Evolutionary conservation across 164 flowering plant species (phyloP).

Genomic region (Paratinospora sagittata): DNA sequence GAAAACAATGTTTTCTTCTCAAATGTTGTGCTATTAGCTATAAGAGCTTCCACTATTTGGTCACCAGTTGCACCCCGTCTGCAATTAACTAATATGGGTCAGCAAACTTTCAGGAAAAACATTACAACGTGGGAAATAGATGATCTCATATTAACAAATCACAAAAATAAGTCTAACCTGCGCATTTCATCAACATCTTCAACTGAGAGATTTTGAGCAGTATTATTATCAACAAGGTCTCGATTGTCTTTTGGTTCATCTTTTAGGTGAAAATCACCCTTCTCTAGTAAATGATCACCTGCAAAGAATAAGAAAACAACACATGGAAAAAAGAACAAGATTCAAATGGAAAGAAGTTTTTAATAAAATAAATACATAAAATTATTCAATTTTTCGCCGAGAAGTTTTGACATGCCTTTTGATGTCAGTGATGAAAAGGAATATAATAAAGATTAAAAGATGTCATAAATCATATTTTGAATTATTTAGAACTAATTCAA

Average conservation of each 20-base stretch:
- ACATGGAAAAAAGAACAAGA: too few relatives aligned
- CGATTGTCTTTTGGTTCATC: slow-evolving; percentile 69
- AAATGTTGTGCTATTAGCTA: slow-evolving; percentile 90
- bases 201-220: slow-evolving; percentile 78
- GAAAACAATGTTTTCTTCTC: slow-evolving; percentile 82
- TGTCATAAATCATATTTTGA: neutral
- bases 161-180: slow-evolving; percentile 36
- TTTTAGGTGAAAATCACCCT: slow-evolving; percentile 20
- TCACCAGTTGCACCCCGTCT: slow-evolving; percentile 85
- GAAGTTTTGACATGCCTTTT: too few relatives aligned
- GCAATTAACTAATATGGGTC: slow-evolving; percentile 18
- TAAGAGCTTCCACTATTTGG: slow-evolving; percentile 86
- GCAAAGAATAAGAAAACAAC: neutral
- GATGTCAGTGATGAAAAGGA: too few relatives aligned
- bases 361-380: neutral
- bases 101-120: neutral
- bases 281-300: slow-evolving; percentile 37
- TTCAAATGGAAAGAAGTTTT: too few relatives aligned
- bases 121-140: neutral
- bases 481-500: neutral
- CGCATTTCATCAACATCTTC: slow-evolving; percentile 81
- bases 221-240: slow-evolving; percentile 70
- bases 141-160: neutral
- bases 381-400: too few relatives aligned
- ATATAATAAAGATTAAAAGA: too few relatives aligned